These are phyloP conservation scores for Coniochaeta pulveracea DNA, from an alignment of 2,329 filamentous ascomycete genomes.

Conservation along the genomic window DNA sequence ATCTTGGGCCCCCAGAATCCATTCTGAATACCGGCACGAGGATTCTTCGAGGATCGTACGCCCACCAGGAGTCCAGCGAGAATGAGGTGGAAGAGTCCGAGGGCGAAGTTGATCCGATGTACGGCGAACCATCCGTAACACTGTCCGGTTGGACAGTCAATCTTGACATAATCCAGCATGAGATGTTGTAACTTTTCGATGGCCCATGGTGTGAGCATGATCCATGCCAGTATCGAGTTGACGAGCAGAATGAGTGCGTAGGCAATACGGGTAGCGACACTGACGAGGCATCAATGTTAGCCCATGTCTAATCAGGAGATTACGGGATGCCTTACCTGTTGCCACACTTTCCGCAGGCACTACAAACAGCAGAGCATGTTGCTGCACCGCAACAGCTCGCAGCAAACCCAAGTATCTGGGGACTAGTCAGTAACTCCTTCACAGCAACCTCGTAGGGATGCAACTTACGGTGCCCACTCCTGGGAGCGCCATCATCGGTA, in stretches of 20 bases:
- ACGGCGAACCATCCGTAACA: conserved; percentile 96
- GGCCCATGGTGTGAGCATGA: conserved; percentile 98
- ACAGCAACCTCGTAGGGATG: not conserved
- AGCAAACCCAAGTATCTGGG: conserved; percentile 61
- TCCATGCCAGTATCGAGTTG: conserved; percentile 96
- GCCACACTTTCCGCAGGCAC: conserved; percentile 90
- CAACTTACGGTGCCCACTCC: conserved; percentile 70
- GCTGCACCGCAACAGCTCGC: conserved; percentile 94
- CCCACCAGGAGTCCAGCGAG: conserved; percentile 78
- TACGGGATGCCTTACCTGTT: conserved; percentile 62
- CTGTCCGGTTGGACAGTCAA: conserved; percentile 79
- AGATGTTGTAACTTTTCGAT: conserved; percentile 90
- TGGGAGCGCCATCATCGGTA: conserved; percentile 82
- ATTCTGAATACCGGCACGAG: conserved; percentile 82
- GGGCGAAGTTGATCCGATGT: conserved; percentile 94
- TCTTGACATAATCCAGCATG: conserved; percentile 90
- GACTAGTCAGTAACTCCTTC: not conserved
- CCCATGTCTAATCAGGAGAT: no score
- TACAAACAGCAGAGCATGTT: conserved; percentile 92
- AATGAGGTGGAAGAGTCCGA: conserved; percentile 85
- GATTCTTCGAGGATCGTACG: conserved; percentile 76
- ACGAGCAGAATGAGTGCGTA: conserved; percentile 90
- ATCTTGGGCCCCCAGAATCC: conserved; percentile 99
- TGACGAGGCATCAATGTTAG: no score
- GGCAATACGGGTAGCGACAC: conserved; percentile 92